A percentile compares a stretch with the other conserved stretches of the same genome.
Conservation (phyloP, 2,329 filamentous ascomycete genomes). For the Eutypella sp. region DNA sequence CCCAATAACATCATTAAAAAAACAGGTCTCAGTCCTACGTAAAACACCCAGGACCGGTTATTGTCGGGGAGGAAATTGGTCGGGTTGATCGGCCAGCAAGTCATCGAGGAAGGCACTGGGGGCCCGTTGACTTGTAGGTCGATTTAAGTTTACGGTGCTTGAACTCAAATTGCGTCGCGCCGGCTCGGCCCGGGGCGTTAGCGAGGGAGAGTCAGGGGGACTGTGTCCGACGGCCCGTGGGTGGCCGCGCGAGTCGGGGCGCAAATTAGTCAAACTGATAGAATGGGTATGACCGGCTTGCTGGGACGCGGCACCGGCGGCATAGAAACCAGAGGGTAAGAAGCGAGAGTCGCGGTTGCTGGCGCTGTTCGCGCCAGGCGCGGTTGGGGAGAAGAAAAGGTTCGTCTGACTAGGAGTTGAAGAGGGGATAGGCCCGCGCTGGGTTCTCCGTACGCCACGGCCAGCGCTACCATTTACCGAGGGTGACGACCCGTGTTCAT, state of each 20-base stretch:
- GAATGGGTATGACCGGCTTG: slow-evolving; percentile 45
- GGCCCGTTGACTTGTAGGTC: slow-evolving; percentile 63
- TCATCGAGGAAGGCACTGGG: slow-evolving; percentile 90
- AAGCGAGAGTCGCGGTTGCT: slow-evolving; percentile 70
- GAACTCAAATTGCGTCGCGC: slow-evolving; percentile 45
- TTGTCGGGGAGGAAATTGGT: slow-evolving; percentile 39
- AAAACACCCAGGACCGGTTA: too few relatives aligned
- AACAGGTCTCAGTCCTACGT: too few relatives aligned
- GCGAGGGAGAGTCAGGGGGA: slow-evolving; percentile 61
- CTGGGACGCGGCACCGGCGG: slow-evolving; percentile 55
- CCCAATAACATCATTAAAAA: too few relatives aligned
- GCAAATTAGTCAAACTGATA: slow-evolving; percentile 58
- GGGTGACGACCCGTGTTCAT: slow-evolving; percentile 52
- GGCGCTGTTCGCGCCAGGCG: slow-evolving; percentile 51
- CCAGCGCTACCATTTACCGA: slow-evolving; percentile 44
- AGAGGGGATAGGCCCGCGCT: slow-evolving; percentile 48
- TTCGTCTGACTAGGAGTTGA: slow-evolving; percentile 60
- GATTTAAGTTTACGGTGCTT: slow-evolving; percentile 63
- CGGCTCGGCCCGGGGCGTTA: slow-evolving; percentile 33
- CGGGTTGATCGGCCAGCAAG: slow-evolving; percentile 70
- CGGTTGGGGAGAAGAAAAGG: slow-evolving; percentile 94
- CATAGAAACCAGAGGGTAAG: slow-evolving; percentile 87
- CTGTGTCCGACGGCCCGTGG: slow-evolving; percentile 44
- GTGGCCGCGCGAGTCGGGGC: slow-evolving; percentile 52
- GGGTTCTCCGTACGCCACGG: slow-evolving; percentile 47